Conservation (phyloP, 192 early-diverging fungal species). For the Pecoramyces ruminantium region DNA sequence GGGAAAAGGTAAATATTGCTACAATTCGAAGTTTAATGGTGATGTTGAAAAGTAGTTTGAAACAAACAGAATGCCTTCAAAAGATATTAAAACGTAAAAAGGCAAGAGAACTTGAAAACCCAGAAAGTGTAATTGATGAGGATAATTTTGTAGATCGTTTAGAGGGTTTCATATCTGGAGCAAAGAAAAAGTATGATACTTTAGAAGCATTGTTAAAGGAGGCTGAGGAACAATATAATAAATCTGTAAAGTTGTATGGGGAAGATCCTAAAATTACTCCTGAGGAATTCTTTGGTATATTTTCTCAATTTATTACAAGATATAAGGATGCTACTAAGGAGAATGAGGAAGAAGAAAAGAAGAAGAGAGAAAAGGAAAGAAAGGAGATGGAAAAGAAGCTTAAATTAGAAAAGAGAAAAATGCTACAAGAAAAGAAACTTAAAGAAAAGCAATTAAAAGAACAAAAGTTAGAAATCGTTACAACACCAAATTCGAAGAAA, state of each 20-base stretch:
- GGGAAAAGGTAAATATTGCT: background rate
- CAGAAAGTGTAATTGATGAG: background rate
- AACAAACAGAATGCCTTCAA: background rate
- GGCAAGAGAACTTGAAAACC: background rate
- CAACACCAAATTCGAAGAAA: background rate
- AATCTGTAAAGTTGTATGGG: background rate
- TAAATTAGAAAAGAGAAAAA: background rate
- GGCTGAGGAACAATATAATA: background rate
- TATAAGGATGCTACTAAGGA: background rate
- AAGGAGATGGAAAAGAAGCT: background rate
- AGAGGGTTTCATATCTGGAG: background rate
- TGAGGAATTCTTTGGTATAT: background rate
- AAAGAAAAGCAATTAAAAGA: background rate
- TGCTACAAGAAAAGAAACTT: background rate
- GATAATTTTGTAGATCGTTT: background rate
- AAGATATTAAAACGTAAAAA: background rate
- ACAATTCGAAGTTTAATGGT: background rate
- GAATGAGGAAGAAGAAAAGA: background rate
- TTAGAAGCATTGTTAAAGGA: background rate
- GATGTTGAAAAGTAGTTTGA: background rate
- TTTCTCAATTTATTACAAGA: background rate
- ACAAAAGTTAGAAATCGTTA: background rate
- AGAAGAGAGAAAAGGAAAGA: background rate
- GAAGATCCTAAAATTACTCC: background rate
- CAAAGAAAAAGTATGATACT: background rate